Conservation (phyloP, 257 asterid species). For the Voacanga thouarsii region DNA sequence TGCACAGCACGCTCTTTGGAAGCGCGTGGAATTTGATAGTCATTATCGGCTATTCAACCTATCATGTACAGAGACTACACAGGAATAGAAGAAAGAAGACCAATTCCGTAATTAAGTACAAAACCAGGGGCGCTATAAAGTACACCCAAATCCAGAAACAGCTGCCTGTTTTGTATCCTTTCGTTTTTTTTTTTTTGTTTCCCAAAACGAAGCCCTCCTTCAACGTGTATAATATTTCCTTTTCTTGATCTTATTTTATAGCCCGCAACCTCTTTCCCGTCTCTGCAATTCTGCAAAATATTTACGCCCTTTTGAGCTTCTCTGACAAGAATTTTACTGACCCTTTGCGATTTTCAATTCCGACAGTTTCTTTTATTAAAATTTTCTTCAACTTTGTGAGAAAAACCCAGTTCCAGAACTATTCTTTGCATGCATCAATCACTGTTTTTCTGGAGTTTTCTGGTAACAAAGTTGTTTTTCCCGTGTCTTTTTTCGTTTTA, state of each 20-base stretch:
- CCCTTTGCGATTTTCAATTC: constrained; percentile 19
- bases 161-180: too few relatives aligned
- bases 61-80: too few relatives aligned
- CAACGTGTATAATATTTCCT: constrained; percentile 16
- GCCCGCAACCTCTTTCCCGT: background rate
- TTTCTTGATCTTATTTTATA: constrained; percentile 23
- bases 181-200: too few relatives aligned
- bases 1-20: too few relatives aligned
- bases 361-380: background rate
- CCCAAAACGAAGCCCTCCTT: background rate
- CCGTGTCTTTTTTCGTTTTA: background rate
- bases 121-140: too few relatives aligned
- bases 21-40: too few relatives aligned
- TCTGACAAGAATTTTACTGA: constrained; percentile 22
- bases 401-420: constrained; percentile 10
- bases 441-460: constrained; percentile 7
- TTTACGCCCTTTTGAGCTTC: constrained; percentile 22
- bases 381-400: constrained; percentile 20
- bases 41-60: too few relatives aligned
- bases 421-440: constrained; percentile 10
- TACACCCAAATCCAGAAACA: too few relatives aligned
- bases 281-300: background rate
- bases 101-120: too few relatives aligned
- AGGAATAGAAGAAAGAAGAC: too few relatives aligned
- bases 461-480: background rate